phyloP scores from a whole-genome alignment of 768 basidiomycete species.

The Tulasnella sp. region DNA sequence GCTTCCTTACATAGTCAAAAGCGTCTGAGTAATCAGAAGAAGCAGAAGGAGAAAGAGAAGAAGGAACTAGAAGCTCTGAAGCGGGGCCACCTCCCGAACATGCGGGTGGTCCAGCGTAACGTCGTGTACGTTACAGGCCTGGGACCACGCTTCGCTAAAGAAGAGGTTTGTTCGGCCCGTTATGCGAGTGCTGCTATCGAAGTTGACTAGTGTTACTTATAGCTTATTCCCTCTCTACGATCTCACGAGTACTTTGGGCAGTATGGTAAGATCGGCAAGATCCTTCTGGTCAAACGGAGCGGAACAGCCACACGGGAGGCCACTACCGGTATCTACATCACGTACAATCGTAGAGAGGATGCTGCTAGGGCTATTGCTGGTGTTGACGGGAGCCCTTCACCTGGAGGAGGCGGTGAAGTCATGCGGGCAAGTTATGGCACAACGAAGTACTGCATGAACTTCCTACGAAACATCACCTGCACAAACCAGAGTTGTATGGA shows the following conservation, averaged over 20 bases:
- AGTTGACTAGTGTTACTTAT: slow-evolving; percentile 16
- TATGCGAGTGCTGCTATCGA: not conserved
- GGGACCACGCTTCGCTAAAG: slow-evolving; percentile 88
- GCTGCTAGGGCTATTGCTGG: slow-evolving; percentile 89
- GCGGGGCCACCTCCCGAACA: slow-evolving; percentile 82
- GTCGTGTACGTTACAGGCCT: slow-evolving; percentile 96
- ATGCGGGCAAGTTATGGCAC: slow-evolving; percentile 95
- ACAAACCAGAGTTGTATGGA: slow-evolving; percentile 89
- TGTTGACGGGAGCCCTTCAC: slow-evolving; percentile 86
- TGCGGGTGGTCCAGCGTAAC: slow-evolving; percentile 94
- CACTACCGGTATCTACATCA: slow-evolving; percentile 92
- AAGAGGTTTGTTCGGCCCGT: slow-evolving; percentile 66
- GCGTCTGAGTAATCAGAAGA: slow-evolving; percentile 91
- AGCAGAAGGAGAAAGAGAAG: slow-evolving; percentile 87
- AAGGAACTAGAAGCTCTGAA: slow-evolving; percentile 88
- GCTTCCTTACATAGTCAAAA: slow-evolving; percentile 63
- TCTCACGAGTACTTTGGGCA: slow-evolving; percentile 97
- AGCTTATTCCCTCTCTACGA: slow-evolving; percentile 89
- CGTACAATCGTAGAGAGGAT: slow-evolving; percentile 90
- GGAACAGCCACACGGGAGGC: slow-evolving; percentile 66
- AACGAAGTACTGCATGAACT: slow-evolving; percentile 96
- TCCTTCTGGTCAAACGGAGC: slow-evolving; percentile 86
- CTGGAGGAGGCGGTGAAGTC: slow-evolving; percentile 81
- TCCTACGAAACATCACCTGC: slow-evolving; percentile 80
- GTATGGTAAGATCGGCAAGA: slow-evolving; percentile 96